These are phyloP conservation scores for Urostyla sp. DNA, from an alignment of 73 alveolate species.

Conservation along the genomic window DNA sequence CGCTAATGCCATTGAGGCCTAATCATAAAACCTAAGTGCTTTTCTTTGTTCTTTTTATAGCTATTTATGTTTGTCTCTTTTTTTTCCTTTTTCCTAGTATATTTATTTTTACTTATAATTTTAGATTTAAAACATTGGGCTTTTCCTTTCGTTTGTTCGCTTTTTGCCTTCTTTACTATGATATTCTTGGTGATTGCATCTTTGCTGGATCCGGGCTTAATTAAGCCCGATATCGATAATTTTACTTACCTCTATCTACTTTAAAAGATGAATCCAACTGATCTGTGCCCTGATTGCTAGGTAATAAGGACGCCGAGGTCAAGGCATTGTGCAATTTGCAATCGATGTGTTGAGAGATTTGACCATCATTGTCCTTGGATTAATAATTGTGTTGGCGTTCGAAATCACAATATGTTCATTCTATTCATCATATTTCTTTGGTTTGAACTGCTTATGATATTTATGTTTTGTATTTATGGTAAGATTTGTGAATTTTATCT, in stretches of 20 bases:
- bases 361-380: constrained; percentile 70
- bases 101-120: not conserved
- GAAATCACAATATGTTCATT: constrained; percentile 48
- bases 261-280: constrained; percentile 55
- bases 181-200: constrained; percentile 13
- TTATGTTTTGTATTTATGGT: not conserved
- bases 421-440: constrained; percentile 7
- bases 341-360: constrained; percentile 72
- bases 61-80: constrained; percentile 23
- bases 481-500: constrained; percentile 29
- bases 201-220: constrained; percentile 8
- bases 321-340: constrained; percentile 79
- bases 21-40: constrained; percentile 26
- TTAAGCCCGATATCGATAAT: constrained; percentile 48
- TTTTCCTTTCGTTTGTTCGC: constrained; percentile 33
- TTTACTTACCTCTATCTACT: constrained; percentile 12
- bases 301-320: constrained; percentile 76
- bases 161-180: constrained; percentile 44
- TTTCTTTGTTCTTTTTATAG: constrained; percentile 8
- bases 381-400: constrained; percentile 81
- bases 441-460: no score
- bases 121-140: not conserved
- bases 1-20: constrained; percentile 19
- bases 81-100: constrained; percentile 42
- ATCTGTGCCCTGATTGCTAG: constrained; percentile 78